Percentiles rank a stretch among this genome's conserved stretches.
Conservation (phyloP, 2,329 filamentous ascomycete species). For the Trichophyton verrucosum region DNA sequence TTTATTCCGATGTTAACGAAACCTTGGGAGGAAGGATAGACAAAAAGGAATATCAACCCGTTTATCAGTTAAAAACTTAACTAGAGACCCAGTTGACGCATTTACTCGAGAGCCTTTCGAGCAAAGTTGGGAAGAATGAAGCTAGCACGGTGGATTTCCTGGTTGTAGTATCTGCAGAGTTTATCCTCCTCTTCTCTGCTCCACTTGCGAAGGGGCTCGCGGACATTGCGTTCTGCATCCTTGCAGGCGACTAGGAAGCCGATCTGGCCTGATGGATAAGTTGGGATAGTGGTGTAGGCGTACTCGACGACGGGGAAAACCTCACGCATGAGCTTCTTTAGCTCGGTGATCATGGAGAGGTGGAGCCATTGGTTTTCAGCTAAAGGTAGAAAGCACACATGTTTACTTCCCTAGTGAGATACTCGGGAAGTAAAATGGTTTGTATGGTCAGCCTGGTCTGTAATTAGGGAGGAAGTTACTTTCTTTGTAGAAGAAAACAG, state of each 20-base stretch:
- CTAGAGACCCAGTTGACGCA: background rate
- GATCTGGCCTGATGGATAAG: conserved; percentile 97
- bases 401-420: background rate
- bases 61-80: background rate
- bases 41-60: background rate
- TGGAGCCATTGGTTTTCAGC: conserved; percentile 99
- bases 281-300: conserved; percentile 95
- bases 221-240: conserved; percentile 72
- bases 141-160: conserved; percentile 87
- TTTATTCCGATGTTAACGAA: background rate
- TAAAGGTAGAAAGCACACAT: conserved; percentile 28
- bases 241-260: conserved; percentile 99
- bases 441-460: conserved; percentile 16
- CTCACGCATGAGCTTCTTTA: conserved; percentile 93
- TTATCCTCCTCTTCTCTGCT: conserved; percentile 78
- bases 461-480: background rate
- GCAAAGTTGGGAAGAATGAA: conserved; percentile 93
- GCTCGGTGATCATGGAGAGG: conserved; percentile 78
- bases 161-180: conserved; percentile 93
- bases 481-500: conserved; percentile 9
- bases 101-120: conserved; percentile 45
- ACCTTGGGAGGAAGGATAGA: too few species aligned
- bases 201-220: conserved; percentile 72
- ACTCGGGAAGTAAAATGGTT: conserved; percentile 1
- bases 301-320: conserved; percentile 98